Evolutionary conservation across 2,329 filamentous ascomycete genomes (phyloP), one percentile per base, ranked within the genome.

Genomic region (Teratosphaeriaceae sp.): DNA sequence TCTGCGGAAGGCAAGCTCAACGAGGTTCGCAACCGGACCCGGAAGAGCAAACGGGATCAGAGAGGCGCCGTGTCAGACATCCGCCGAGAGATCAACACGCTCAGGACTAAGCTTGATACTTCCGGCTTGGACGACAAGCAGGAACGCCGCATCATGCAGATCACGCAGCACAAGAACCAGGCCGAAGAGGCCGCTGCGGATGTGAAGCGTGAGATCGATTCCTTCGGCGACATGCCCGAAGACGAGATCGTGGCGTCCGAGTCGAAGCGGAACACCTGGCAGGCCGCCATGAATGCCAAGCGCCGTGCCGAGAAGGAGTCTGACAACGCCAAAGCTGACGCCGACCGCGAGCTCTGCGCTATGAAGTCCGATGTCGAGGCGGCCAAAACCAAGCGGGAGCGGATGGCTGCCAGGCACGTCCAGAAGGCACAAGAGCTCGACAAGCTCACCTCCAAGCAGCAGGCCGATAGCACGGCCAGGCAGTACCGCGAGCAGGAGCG

Each of bases 111-210:
- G 50, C 76, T 87, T 35, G 73, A 80, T 44, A 82, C 67, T 39
- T 66, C 82, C 26, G 84, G 84, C 48, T 81, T 79, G 52, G 85
- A 90, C 62, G 85, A 89, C 57, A 83, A 85, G 59, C 76, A 83
- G 54, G 76, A 79, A 52, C 82, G 87, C 59, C 85, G 87, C 62
- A 78, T 85, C 35, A 76, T 81, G 48, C 85, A 89, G 62, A 82
- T 86, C 59, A 80, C 77, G 44, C 84, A 84, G 43, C 83, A 85
- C 60, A 83, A 84, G 64, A 79, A 79, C 44, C 84, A 82, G 60
- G 79, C 78, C 3, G 78, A 82, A 52, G 78, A 81, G 54, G 80
- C 82, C 23, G 72, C 75, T 22, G 65, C 68, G 33, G 68, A 72
- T 36, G 66, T 85, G 19, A 69, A 74, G 44, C 58, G 65, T 8